Evolutionary conservation across 768 basidiomycete genomes (phyloP), one percentile per base, ranked within the genome.

Genomic region (Boletus coccyginus): DNA sequence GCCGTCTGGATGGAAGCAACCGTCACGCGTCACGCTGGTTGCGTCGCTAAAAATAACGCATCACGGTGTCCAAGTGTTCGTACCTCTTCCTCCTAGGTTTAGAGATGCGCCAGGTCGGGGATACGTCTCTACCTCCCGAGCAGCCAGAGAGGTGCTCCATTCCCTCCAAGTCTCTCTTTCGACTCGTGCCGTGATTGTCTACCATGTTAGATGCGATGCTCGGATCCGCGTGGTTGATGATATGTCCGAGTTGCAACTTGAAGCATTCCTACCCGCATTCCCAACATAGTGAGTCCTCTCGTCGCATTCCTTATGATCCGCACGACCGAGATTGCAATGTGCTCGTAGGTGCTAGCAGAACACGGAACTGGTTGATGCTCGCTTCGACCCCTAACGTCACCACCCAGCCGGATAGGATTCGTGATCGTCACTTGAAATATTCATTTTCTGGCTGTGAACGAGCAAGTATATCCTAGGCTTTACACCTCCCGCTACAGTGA

Each of bases 211-310:
- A 4, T 7, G 7, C 13, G 9, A 41, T 16, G 3, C 21, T 5
- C 29, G 97, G 95, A 90, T 96, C 46, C 92, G 96, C 62, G 78
- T 98, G 96, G 3, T 75, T 79, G 8, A 97, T 99, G 96, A 81
- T 87, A 33, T 98, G 96, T 71, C 89, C 90, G 24, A 93, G 91
- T 62, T 99, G 96, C 75, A 81, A n/a, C n/a, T n/a, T n/a, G n/a
- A n/a, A 80, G 21, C 96, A 98, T 63, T 78, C 85, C 17, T 98
- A 97, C 66, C 86, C 87, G 27, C 92, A 98, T 99, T 59, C 94
- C 96, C 7, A 98, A 98, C 78, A 98, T 98, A 96, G 96, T 95
- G 59, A 60, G 64, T 47, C n/a, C 7, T n/a, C 6, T 3, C 38
- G 9, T 77, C 43, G 17, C 43, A 38, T 40, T 27, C 9, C 40